Conservation (phyloP, 1,139 yeast species). For the Protomyces macrosporus region DNA sequence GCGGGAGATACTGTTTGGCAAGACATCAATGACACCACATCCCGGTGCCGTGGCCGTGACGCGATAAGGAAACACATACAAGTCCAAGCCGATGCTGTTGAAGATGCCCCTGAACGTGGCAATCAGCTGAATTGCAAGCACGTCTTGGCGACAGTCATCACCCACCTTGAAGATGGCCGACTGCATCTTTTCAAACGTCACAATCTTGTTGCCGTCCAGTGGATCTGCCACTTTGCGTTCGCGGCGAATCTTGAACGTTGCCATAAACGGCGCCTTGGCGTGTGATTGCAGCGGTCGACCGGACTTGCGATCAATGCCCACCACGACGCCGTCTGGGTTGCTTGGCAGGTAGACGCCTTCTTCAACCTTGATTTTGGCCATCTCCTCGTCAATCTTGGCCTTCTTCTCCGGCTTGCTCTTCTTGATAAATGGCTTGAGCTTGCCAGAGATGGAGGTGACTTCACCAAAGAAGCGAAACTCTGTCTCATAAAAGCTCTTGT, state of each 20-base stretch:
- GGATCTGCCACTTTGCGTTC: conserved; percentile 38
- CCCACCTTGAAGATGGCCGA: conserved; percentile 98
- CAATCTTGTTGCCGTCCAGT: conserved; percentile 26
- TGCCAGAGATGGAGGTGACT: conserved; percentile 90
- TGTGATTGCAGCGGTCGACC: conserved; percentile 98
- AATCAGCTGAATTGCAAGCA: conserved; percentile 84
- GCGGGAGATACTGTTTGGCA: conserved; percentile 89
- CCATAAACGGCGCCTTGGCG: conserved; percentile 98
- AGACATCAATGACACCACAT: conserved; percentile 96
- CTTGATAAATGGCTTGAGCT: conserved; percentile 86
- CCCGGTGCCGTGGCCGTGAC: conserved; percentile 99
- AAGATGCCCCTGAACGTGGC: conserved; percentile 89
- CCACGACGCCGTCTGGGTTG: conserved; percentile 90
- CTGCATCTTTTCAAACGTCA: conserved; percentile 54
- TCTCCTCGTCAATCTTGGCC: conserved; percentile 91
- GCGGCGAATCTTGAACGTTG: conserved; percentile 77
- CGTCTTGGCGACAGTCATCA: conserved; percentile 98
- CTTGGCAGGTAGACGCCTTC: conserved; percentile 91
- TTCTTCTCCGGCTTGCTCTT: conserved; percentile 95
- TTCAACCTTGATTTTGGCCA: conserved; percentile 69
- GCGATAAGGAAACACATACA: conserved; percentile 85
- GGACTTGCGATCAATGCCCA: conserved; percentile 84
- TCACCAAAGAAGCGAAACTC: conserved; percentile 88
- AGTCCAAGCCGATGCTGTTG: conserved; percentile 79
- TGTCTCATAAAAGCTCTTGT: conserved; percentile 62